These are phyloP conservation scores for Penicillium sp. DNA, from an alignment of 2,329 filamentous ascomycete species.

Conservation along the genomic window DNA sequence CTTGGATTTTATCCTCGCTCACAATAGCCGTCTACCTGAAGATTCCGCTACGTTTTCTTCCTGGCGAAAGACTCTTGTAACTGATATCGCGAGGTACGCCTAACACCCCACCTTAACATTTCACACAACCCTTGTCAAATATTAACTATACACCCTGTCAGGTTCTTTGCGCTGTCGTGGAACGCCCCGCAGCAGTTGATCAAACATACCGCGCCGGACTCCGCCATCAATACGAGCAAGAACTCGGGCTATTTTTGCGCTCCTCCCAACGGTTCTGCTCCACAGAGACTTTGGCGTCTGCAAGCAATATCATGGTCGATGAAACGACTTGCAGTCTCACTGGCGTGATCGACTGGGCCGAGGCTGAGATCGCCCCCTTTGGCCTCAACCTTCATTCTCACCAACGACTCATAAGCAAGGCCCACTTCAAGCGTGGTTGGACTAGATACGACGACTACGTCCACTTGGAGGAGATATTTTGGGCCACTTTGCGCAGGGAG, in stretches of 20 bases:
- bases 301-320: slow-evolving; percentile 51
- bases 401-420: slow-evolving; percentile 38
- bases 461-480: slow-evolving; percentile 37
- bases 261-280: slow-evolving; percentile 47
- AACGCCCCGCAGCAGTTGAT: slow-evolving; percentile 36
- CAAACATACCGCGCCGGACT: slow-evolving; percentile 32
- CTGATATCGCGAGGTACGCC: slow-evolving; percentile 41
- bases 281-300: slow-evolving; percentile 45
- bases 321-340: slow-evolving; percentile 41
- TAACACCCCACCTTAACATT: no score
- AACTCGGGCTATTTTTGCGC: slow-evolving; percentile 39
- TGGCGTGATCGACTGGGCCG: slow-evolving; percentile 51
- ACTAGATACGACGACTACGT: slow-evolving; percentile 41
- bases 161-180: slow-evolving; percentile 50
- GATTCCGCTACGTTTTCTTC: slow-evolving; percentile 39
- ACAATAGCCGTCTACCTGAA: slow-evolving; percentile 36
- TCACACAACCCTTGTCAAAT: not conserved
- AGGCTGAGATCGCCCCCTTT: slow-evolving; percentile 48
- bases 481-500: slow-evolving; percentile 37
- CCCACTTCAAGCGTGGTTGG: slow-evolving; percentile 45
- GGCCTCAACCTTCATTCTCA: slow-evolving; percentile 46
- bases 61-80: slow-evolving; percentile 43
- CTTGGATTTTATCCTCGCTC: slow-evolving; percentile 43
- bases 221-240: slow-evolving; percentile 32
- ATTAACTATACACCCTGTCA: slow-evolving; percentile 28